Evolutionary conservation across 768 basidiomycete species (phyloP), one percentile per base, ranked within the genome.

Genomic region (Pulveroboletus ravenelii): DNA sequence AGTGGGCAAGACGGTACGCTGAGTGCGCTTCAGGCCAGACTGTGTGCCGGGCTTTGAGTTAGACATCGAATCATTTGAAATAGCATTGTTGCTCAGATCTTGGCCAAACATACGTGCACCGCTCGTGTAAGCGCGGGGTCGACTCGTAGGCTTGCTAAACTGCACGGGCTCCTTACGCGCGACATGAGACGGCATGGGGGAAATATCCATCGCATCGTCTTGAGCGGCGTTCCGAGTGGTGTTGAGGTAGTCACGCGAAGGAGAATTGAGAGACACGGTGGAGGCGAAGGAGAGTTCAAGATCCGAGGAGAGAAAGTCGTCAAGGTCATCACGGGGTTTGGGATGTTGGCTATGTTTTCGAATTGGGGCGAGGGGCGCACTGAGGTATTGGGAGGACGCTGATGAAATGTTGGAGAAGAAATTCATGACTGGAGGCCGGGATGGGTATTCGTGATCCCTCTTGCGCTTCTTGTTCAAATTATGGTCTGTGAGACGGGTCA

Each of bases 241-340:
- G 34, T 70, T 66, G 47, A 74, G 59, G 45, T 72, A 62, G 27
- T 78, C 74, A 43, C 70, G 75, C 13, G 81, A 75, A 31, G 89
- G 86, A 25, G 87, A 88, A 61, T 87, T 77, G 41, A 92, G 71
- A 7, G 89, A 92, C 66, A 91, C 84, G 53, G 78, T 87, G 29
- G 88, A 89, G 7, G 87, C 87, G 62, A 92, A 92, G 27, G 89
- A 90, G 35, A 82, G 71, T 63, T 92, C 89, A 42, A 89, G 77
- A 61, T 88, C 87, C n/a, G 84, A 85, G 31, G 82, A 80, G 45
- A 82, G 73, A 61, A 81, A 84, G 38, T 84, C 81, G 53, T 88
- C 82, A 47, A 80, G 65, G 51, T 84, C 80, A 59, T 80, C 76
- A 58, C 68, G 69, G 40, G 62, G 70, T 58, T 68, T 63, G 60